Percentiles rank a stretch among this genome's conserved stretches.
phyloP scores from a whole-genome alignment of 306 rosid genomes.

The Vachellia collinsii region DNA sequence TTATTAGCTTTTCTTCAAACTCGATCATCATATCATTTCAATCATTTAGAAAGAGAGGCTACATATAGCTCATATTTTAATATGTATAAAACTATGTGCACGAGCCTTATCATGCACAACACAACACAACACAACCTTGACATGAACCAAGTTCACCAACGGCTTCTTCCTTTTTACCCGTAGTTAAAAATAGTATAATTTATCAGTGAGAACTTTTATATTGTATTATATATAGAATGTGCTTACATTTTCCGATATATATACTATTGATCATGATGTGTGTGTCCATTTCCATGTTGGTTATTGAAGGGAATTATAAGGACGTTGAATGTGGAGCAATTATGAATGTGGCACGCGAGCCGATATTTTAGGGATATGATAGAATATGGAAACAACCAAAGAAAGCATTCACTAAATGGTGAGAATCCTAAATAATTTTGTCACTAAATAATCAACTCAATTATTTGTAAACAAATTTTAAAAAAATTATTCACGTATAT shows the following conservation, averaged over 20 bases:
- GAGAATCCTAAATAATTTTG: background rate
- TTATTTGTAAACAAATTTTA: background rate
- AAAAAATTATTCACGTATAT: background rate
- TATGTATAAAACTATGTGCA: background rate
- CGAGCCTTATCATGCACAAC: background rate
- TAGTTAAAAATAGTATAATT: background rate
- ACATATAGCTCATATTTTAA: background rate
- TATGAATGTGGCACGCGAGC: slow-evolving; percentile 6
- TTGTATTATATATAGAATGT: background rate
- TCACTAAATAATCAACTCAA: background rate
- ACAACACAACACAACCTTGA: background rate
- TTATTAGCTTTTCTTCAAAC: background rate
- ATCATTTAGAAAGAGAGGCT: background rate
- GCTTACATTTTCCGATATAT: too few species aligned
- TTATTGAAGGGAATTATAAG: background rate
- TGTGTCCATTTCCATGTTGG: background rate
- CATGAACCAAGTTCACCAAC: background rate
- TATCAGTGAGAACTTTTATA: background rate
- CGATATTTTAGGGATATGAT: slow-evolving; percentile 12
- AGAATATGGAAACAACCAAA: slow-evolving; percentile 12
- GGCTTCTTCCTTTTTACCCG: background rate
- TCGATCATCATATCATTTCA: background rate
- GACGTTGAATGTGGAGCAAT: background rate
- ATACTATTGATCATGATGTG: background rate
- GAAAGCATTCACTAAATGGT: background rate